Conservation (phyloP, 1,139 yeast species). For the Diutina mesorugosa region DNA sequence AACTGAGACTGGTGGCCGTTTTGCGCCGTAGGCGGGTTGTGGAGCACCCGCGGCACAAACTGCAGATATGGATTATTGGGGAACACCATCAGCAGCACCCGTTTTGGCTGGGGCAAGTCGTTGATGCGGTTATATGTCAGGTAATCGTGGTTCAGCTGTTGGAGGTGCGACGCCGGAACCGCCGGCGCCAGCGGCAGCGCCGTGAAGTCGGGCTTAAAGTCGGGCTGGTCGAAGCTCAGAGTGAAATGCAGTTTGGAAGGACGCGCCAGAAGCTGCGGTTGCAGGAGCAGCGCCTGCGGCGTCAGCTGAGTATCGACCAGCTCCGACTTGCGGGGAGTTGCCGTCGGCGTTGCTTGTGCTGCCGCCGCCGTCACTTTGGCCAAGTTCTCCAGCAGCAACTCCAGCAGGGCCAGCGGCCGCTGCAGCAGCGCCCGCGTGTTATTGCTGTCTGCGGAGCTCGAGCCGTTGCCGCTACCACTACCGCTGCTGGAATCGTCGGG, state of each 20-base stretch:
- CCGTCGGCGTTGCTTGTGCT: too few relatives aligned
- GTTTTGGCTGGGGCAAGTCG: background rate
- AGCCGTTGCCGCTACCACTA: background rate
- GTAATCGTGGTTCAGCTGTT: background rate
- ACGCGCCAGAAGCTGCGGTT: background rate
- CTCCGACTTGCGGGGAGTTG: background rate
- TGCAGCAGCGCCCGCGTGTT: background rate
- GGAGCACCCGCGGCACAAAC: background rate
- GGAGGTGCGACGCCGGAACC: background rate
- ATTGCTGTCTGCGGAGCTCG: background rate
- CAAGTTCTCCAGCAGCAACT: background rate
- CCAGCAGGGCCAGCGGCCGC: background rate
- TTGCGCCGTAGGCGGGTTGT: background rate
- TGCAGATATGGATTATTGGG: background rate
- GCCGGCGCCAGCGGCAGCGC: background rate
- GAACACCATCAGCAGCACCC: background rate
- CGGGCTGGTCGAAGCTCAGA: background rate
- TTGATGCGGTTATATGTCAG: background rate
- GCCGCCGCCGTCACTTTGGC: background rate
- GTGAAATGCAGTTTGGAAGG: background rate
- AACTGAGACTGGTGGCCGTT: background rate
- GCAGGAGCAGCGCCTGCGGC: background rate
- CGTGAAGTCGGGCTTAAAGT: background rate
- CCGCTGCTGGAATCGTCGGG: background rate
- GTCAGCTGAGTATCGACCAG: background rate